Base-by-base conservation (phyloP, 75 land plant genomes). In the Cunninghamia lanceolata region DNA sequence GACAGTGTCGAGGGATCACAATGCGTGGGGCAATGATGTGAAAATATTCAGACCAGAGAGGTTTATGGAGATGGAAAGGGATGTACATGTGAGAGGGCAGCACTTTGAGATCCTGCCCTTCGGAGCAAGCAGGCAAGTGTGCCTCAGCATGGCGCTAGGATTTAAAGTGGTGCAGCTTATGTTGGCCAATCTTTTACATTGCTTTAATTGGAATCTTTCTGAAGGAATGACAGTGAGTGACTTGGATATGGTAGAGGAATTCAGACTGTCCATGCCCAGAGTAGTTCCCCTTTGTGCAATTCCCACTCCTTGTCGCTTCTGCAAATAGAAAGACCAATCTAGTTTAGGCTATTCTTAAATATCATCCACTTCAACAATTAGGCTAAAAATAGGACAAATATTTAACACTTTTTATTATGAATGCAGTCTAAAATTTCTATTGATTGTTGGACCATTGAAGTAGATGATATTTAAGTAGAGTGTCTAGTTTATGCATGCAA, bases 21-120 rank as follows among this genome's bases (percentile, higher is more conserved):
- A 74, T 2, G n/a, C 78, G 0, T 75, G 42, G 78, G 40, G 78
- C 4, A 3, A 36, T 13, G 78, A 75, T 36, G 38, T 4, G 9
- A 40, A 36, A 0, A 10, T 16, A 1, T 75, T 75, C 78, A 75
- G 38, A 38, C 42, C 40, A 10, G 40, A 75, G 38, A 75, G 78
- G 35, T 75, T 75, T 15, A 36, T 75, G 13, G 78, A 15, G 5
- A 17, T 10, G 7, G 17, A 35, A 13, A 0, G 14, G 19, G 79
- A 38, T 36, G 35, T 40, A 6, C 19, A 83, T 83, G 84, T 53
- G 0, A 84, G 56, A 39, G 85, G 63, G 11, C 71, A 56, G 15
- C 63, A 84, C 9, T 59, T 84, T 34, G 71, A 84, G 68, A 17
- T 52, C 1, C 14, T 84, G 2, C 85, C 85, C 30, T 84, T 84